phyloP scores from a whole-genome alignment of 805 yeast species.

The Metschnikowia amazonensis region DNA sequence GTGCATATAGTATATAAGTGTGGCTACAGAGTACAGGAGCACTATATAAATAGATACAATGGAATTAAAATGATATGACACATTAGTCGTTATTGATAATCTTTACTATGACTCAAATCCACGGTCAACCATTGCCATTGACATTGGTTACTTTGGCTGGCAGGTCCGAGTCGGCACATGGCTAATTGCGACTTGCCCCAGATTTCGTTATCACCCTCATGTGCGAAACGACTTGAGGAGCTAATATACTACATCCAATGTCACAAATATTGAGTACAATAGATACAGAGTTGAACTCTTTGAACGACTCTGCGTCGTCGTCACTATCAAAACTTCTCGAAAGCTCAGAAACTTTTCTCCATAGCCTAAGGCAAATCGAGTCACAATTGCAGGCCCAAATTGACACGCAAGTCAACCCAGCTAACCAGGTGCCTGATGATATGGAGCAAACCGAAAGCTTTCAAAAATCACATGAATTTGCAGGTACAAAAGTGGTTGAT shows the following conservation, averaged over 20 bases:
- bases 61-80: too few species aligned
- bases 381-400: slow-evolving; percentile 19
- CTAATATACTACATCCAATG: slow-evolving; percentile 7
- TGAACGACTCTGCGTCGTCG: slow-evolving; percentile 23
- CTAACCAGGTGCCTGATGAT: not conserved
- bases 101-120: too few species aligned
- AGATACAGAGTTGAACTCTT: slow-evolving; percentile 24
- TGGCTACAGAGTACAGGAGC: too few species aligned
- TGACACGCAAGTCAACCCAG: not conserved
- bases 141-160: too few species aligned
- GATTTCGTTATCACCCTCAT: slow-evolving; percentile 3
- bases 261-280: slow-evolving; percentile 25
- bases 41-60: too few species aligned
- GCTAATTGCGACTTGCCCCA: slow-evolving; percentile 11
- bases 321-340: slow-evolving; percentile 19
- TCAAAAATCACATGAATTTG: not conserved
- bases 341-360: slow-evolving; percentile 23
- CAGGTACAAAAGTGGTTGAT: not conserved
- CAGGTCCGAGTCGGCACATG: slow-evolving; percentile 5
- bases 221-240: not conserved
- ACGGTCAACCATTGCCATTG: too few species aligned
- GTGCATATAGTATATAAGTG: too few species aligned
- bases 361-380: slow-evolving; percentile 25
- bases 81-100: too few species aligned
- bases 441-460: not conserved